A percentile compares a stretch with the other conserved stretches of the same genome.
These are phyloP conservation scores for Discostella pseudostelligera DNA, from an alignment of 108 stramenopile species.

Conservation along the genomic window DNA sequence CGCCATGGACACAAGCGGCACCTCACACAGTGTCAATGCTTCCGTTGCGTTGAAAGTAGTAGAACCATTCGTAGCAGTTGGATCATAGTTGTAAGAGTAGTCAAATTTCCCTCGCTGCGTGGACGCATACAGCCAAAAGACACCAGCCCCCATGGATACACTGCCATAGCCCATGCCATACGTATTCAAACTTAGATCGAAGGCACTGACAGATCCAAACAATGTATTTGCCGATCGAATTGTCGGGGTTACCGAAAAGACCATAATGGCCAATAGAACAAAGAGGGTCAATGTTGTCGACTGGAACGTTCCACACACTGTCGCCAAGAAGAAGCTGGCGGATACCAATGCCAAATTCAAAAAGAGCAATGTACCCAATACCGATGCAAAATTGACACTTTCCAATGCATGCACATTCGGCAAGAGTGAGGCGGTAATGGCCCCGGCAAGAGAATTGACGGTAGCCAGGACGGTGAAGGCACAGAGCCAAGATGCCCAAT, in stretches of 20 bases:
- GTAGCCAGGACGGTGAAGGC: slow-evolving; percentile 27
- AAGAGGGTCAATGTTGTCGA: slow-evolving; percentile 25
- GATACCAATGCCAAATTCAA: slow-evolving; percentile 45
- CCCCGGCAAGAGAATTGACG: slow-evolving; percentile 45
- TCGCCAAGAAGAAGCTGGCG: slow-evolving; percentile 50
- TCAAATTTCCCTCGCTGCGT: not conserved
- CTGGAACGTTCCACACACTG: slow-evolving; percentile 37
- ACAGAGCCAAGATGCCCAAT: slow-evolving; percentile 51
- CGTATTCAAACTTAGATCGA: slow-evolving; percentile 10
- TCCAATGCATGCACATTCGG: slow-evolving; percentile 36
- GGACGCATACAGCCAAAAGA: slow-evolving; percentile 30
- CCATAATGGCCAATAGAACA: slow-evolving; percentile 35
- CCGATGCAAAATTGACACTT: slow-evolving; percentile 27
- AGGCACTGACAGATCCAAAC: not conserved
- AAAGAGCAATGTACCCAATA: slow-evolving; percentile 47
- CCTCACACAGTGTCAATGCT: slow-evolving; percentile 13
- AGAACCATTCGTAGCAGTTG: not conserved
- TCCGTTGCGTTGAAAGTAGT: not conserved
- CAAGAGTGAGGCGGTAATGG: slow-evolving; percentile 25
- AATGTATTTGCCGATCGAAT: slow-evolving; percentile 13
- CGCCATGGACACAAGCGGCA: slow-evolving; percentile 35
- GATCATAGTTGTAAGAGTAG: not conserved
- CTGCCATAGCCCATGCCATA: too few species aligned
- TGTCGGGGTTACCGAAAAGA: slow-evolving; percentile 21
- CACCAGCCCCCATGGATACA: slow-evolving; percentile 5